Conservation (phyloP, 2,329 filamentous ascomycete genomes). For the Hymenoscyphus linearis region DNA sequence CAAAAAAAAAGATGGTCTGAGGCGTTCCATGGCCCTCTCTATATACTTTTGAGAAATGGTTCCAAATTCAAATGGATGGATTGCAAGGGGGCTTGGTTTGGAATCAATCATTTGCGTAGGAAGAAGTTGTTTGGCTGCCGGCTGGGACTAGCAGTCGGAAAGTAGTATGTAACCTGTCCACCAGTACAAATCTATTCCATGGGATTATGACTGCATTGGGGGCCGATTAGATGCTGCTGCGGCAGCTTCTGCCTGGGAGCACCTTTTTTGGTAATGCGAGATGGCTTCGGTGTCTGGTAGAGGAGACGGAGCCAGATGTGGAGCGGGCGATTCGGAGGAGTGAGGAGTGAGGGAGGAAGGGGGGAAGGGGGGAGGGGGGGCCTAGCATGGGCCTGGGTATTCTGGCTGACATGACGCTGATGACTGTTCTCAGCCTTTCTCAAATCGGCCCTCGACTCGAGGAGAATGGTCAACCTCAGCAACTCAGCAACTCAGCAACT, state of each 20-base stretch:
- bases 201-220: not conserved
- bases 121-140: not conserved
- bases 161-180: not conserved
- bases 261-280: constrained; percentile 2
- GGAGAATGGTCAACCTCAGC: not conserved
- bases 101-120: not conserved
- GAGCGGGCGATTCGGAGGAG: not conserved
- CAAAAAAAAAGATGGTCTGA: constrained; percentile 3
- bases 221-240: constrained; percentile 6
- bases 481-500: too few relatives aligned
- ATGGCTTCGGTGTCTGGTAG: not conserved
- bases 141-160: not conserved
- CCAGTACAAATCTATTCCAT: not conserved
- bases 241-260: constrained; percentile 9
- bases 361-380: not conserved
- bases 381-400: not conserved
- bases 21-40: constrained; percentile 5
- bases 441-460: not conserved
- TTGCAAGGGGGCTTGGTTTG: constrained; percentile 9
- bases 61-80: not conserved
- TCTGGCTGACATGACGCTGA: constrained; percentile 8
- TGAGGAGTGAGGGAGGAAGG: not conserved
- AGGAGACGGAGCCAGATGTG: not conserved
- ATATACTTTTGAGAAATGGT: constrained; percentile 5
- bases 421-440: constrained; percentile 1